Conservation (phyloP, 495 filamentous ascomycete genomes). For the Penicillium canescens region DNA sequence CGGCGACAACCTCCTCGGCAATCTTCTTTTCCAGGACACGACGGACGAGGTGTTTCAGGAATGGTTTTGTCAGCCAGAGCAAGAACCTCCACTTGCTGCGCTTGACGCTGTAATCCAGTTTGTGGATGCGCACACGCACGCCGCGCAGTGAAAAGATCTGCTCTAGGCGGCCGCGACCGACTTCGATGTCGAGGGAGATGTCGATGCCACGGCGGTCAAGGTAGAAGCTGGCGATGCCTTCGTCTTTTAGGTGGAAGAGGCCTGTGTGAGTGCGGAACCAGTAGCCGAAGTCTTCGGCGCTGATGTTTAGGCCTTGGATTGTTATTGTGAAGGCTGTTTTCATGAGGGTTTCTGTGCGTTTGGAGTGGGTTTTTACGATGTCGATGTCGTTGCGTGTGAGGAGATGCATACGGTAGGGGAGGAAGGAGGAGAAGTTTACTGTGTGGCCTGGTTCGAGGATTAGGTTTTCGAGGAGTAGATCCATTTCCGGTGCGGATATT, state of each 20-base stretch:
- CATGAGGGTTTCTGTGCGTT: slow-evolving; percentile 61
- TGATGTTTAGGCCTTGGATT: slow-evolving; percentile 75
- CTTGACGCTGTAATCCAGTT: slow-evolving; percentile 74
- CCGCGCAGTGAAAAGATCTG: slow-evolving; percentile 75
- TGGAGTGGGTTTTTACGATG: slow-evolving; percentile 74
- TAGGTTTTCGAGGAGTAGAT: slow-evolving; percentile 85
- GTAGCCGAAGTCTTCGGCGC: slow-evolving; percentile 85
- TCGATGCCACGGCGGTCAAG: slow-evolving; percentile 87
- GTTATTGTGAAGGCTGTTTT: slow-evolving; percentile 74
- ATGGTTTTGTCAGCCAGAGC: slow-evolving; percentile 80
- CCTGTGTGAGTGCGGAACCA: slow-evolving; percentile 69
- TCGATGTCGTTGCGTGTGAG: slow-evolving; percentile 85
- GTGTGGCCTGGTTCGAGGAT: slow-evolving; percentile 86
- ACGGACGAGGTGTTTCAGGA: slow-evolving; percentile 78
- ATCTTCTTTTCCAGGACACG: slow-evolving; percentile 78
- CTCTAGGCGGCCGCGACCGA: slow-evolving; percentile 71
- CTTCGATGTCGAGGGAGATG: slow-evolving; percentile 77
- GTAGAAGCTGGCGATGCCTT: slow-evolving; percentile 80
- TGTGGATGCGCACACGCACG: slow-evolving; percentile 81
- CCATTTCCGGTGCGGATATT: slow-evolving; percentile 76
- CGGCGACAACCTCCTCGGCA: slow-evolving; percentile 66
- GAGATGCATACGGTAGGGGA: slow-evolving; percentile 78
- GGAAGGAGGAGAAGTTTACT: slow-evolving; percentile 83
- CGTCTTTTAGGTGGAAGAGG: slow-evolving; percentile 67
- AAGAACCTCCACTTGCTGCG: slow-evolving; percentile 74